Evolutionary conservation across 2,329 filamentous ascomycete genomes (phyloP), one percentile per base, ranked within the genome.

Genomic region (Neonectria punicea): DNA sequence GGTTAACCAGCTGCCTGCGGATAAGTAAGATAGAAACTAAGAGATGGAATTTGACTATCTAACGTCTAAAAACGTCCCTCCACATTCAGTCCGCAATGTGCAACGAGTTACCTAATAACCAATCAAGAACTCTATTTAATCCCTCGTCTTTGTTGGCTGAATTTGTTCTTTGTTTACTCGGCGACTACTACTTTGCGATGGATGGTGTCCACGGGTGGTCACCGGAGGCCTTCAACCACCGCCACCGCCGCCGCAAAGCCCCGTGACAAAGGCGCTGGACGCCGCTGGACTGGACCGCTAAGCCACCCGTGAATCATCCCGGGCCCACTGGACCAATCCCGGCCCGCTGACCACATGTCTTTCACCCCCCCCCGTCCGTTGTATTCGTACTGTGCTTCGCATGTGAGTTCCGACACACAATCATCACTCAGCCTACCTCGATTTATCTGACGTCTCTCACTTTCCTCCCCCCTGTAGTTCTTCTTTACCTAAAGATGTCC

Each of bases 291-390:
- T 6, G 25, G 22, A 13, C 36, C 46, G 59, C 53, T 57, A 57
- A 61, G 58, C 51, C 51, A 34, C 58, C 28, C 16, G 16, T 61
- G 58, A 61, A 61, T 61, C 58, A 61, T 25, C 54, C 41, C 36
- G n/a, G n/a, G 18, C 20, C 44, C 44, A 16, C 44, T 47, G 18
- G 18, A 34, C 32, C 10, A 13, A 34, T 34, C 10, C 32, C 10
- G 11, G 6, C 46, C 22, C 16, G 25, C 25, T 32, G 14, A 49
- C 22, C 46, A 54, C 32, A 39, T 54, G 14, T 13, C 14, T 39
- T 39, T 39, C 36, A n/a, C 5, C 5, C 25, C 25, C 25, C 4
- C 25, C 25, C 1, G 32, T 34, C 11, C 5, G 5, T 34, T 34
- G 32, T 34, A 34, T 34, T 25, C 25, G 25, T 25, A 25, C 25